Evolutionary conservation across 495 filamentous ascomycete species (phyloP).

Genomic region (Trypethelium eluteriae): DNA sequence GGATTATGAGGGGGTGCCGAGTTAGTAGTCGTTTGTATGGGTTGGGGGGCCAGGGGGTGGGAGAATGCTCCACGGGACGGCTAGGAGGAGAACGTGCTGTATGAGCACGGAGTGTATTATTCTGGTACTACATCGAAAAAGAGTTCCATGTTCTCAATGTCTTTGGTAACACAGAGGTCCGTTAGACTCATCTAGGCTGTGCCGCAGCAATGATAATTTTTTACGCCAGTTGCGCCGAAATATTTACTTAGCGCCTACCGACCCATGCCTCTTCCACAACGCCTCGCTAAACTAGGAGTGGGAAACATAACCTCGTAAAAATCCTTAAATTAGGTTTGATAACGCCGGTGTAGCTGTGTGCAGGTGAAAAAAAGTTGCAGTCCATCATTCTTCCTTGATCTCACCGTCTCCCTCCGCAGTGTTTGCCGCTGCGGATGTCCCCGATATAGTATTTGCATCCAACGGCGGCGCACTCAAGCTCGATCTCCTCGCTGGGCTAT

Average conservation of each 20-base stretch:
- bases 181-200: background rate
- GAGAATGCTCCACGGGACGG: background rate
- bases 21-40: background rate
- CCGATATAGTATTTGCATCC: background rate
- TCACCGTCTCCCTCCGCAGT: background rate
- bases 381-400: background rate
- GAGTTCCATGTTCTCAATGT: too few species aligned
- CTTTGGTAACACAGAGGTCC: background rate
- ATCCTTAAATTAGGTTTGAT: background rate
- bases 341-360: background rate
- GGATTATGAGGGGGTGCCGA: conserved; percentile 61
- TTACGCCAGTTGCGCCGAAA: background rate
- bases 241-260: background rate
- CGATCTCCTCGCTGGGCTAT: background rate
- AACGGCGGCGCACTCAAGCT: background rate
- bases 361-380: background rate
- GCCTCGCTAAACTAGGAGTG: background rate
- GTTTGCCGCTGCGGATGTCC: background rate
- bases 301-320: background rate
- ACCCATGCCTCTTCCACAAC: background rate
- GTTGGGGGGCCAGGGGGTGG: background rate
- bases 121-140: too few species aligned
- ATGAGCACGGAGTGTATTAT: too few species aligned
- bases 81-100: background rate
- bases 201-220: background rate